phyloP scores from a whole-genome alignment of 1,284 basidiomycete genomes.

The Leccinum holopus region DNA sequence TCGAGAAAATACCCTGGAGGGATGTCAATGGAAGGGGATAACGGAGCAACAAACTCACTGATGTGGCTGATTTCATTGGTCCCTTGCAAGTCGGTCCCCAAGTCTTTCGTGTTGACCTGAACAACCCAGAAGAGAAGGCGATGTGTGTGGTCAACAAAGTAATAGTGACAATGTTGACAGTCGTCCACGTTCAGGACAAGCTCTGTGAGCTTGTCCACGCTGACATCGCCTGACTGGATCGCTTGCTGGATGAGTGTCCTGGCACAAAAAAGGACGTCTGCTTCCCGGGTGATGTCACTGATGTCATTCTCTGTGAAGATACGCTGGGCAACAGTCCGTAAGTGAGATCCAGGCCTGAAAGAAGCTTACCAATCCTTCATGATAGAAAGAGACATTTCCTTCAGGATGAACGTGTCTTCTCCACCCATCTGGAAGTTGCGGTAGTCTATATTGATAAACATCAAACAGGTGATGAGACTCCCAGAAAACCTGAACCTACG shows the following conservation, averaged over 20 bases:
- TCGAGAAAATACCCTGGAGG: slow-evolving; percentile 19
- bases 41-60: slow-evolving; percentile 11
- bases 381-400: slow-evolving; percentile 15
- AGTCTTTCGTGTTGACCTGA: background rate
- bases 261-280: slow-evolving; percentile 7
- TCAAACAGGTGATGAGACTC: background rate
- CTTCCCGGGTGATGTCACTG: background rate
- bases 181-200: slow-evolving; percentile 20
- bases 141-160: slow-evolving; percentile 22
- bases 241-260: slow-evolving; percentile 9
- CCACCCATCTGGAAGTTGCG: slow-evolving; percentile 8
- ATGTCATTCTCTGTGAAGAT: slow-evolving; percentile 23
- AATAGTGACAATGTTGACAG: slow-evolving; percentile 10
- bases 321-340: slow-evolving; percentile 11
- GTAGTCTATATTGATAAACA: slow-evolving; percentile 3
- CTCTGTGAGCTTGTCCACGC: slow-evolving; percentile 17
- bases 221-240: background rate
- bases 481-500: slow-evolving; percentile 6
- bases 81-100: slow-evolving; percentile 11
- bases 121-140: slow-evolving; percentile 26
- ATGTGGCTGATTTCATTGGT: slow-evolving; percentile 12
- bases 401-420: slow-evolving; percentile 21
- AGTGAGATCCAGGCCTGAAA: background rate
- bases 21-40: slow-evolving; percentile 1
- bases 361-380: slow-evolving; percentile 15